phyloP scores from a whole-genome alignment of 2,329 filamentous ascomycete species.

The Aspergillus costaricaensis region DNA sequence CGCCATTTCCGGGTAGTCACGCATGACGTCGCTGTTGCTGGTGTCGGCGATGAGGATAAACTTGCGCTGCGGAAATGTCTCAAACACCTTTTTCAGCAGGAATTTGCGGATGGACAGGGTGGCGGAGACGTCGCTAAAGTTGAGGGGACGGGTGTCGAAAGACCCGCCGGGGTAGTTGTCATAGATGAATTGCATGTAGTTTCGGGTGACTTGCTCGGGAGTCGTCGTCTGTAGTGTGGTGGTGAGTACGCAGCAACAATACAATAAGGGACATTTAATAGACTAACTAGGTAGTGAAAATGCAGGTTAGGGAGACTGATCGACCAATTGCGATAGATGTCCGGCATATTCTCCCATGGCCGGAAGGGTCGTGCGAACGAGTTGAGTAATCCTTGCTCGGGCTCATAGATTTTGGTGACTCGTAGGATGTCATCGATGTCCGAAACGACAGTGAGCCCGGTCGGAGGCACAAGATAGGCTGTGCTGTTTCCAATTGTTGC shows the following conservation, averaged over 20 bases:
- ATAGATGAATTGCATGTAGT: constrained; percentile 7
- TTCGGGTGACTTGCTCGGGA: constrained; percentile 1
- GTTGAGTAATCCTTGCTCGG: not conserved
- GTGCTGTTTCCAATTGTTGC: not conserved
- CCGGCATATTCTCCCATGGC: constrained; percentile 5
- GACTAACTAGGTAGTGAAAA: constrained; percentile 1
- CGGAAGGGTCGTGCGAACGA: constrained; percentile 1
- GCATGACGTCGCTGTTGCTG: constrained; percentile 6
- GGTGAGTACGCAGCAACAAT: not conserved
- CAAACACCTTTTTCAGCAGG: not conserved
- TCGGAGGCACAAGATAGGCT: not conserved
- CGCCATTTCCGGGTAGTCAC: constrained; percentile 1
- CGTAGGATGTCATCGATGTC: constrained; percentile 6
- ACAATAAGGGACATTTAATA: not conserved
- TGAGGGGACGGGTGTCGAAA: constrained; percentile 6
- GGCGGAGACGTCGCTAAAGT: constrained; percentile 4
- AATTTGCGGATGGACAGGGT: constrained; percentile 2
- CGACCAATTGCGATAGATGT: constrained; percentile 1
- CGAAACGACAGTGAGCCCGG: not conserved
- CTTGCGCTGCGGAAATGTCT: constrained; percentile 1
- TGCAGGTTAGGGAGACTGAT: not conserved
- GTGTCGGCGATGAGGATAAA: constrained; percentile 3
- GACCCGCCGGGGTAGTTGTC: not conserved
- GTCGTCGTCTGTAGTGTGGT: not conserved
- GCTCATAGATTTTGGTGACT: constrained; percentile 4